Percentiles rank a stretch among this genome's conserved stretches.
These are phyloP conservation scores for Erysiphe neolycopersici DNA, from an alignment of 2,329 filamentous ascomycete genomes.

Conservation along the genomic window DNA sequence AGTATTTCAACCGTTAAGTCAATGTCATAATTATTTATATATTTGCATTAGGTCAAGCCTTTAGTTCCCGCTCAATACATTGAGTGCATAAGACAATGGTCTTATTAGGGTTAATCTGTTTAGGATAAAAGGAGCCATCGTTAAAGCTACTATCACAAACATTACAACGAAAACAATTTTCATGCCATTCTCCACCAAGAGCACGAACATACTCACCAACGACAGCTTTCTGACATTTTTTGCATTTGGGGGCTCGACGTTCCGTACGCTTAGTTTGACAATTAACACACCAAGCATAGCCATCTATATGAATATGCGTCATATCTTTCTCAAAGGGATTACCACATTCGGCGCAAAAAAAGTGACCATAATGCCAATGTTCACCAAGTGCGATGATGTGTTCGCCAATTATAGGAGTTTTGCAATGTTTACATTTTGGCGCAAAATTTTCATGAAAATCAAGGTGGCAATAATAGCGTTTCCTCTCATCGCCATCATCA, in stretches of 20 bases:
- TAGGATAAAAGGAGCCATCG: conserved; percentile 38
- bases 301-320: conserved; percentile 75
- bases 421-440: conserved; percentile 84
- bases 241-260: conserved; percentile 66
- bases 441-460: conserved; percentile 93
- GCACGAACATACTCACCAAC: conserved; percentile 77
- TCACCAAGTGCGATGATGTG: conserved; percentile 77
- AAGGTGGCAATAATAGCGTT: conserved; percentile 91
- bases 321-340: conserved; percentile 60
- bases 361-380: conserved; percentile 95
- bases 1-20: too few relatives aligned
- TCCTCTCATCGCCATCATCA: conserved; percentile 44
- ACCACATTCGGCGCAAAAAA: conserved; percentile 96
- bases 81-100: conserved; percentile 29
- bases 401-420: conserved; percentile 85
- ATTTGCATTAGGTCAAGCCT: conserved; percentile 14
- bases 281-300: conserved; percentile 84
- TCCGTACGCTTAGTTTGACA: conserved; percentile 87
- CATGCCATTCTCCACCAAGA: conserved; percentile 80
- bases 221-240: conserved; percentile 58
- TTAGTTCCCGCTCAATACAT: conserved; percentile 33
- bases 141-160: conserved; percentile 32
- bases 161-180: conserved; percentile 64
- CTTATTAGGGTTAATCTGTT: conserved; percentile 22
- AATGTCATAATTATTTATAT: too few relatives aligned